phyloP scores from a whole-genome alignment of 257 asterid genomes.

The Solanum megistacrolobum region DNA sequence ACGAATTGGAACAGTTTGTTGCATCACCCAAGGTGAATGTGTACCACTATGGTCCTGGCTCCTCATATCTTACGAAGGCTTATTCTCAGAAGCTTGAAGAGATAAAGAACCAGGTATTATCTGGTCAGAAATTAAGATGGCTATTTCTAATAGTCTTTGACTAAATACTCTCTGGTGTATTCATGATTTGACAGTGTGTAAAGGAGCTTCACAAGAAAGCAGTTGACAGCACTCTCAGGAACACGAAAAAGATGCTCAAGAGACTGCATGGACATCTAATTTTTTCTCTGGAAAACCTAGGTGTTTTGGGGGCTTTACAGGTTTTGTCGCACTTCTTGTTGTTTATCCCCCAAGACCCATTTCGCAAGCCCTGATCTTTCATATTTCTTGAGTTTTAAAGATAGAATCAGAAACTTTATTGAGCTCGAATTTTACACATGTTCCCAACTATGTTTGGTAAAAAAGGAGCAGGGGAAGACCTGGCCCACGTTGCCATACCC shows the following conservation, averaged over 20 bases:
- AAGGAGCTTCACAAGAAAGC: conserved; percentile 28
- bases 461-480: background rate
- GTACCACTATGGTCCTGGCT: conserved; percentile 47
- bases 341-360: background rate
- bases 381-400: background rate
- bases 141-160: background rate
- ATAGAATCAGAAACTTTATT: background rate
- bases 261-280: conserved; percentile 54
- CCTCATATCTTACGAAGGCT: conserved; percentile 14
- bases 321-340: conserved; percentile 20
- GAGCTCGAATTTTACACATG: background rate
- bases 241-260: conserved; percentile 47
- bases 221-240: conserved; percentile 40
- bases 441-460: background rate
- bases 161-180: conserved; percentile 7
- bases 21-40: conserved; percentile 64
- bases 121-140: conserved; percentile 4
- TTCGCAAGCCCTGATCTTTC: background rate
- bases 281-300: conserved; percentile 77
- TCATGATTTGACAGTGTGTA: conserved; percentile 41
- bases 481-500: background rate
- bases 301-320: conserved; percentile 89
- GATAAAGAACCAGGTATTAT: conserved; percentile 67
- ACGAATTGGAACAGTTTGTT: conserved; percentile 58
- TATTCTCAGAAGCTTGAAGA: conserved; percentile 56